A percentile compares a stretch with the other conserved stretches of the same genome.
Conservation (phyloP, 495 filamentous ascomycete species). For the Talaromyces adpressus region DNA sequence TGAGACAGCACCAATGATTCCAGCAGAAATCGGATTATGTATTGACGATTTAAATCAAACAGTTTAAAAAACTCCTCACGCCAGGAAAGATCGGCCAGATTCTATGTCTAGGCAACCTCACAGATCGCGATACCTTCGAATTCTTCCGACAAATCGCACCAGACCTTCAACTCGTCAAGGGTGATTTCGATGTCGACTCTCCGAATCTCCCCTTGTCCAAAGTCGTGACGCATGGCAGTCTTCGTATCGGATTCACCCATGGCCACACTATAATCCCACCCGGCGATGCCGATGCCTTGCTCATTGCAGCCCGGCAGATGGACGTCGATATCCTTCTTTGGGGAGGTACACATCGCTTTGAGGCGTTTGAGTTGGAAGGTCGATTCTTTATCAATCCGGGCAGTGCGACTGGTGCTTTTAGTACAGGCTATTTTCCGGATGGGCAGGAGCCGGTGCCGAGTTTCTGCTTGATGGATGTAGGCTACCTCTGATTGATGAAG, state of each 20-base stretch:
- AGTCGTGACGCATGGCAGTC: constrained; percentile 86
- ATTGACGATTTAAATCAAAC: constrained; percentile 11
- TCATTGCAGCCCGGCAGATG: constrained; percentile 91
- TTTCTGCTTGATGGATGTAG: constrained; percentile 98
- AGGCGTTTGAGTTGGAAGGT: constrained; percentile 97
- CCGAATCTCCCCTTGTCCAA: constrained; percentile 85
- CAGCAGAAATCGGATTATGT: neutral
- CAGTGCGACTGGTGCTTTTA: constrained; percentile 83
- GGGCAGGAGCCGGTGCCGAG: constrained; percentile 85
- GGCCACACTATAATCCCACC: constrained; percentile 91
- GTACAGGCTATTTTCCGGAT: constrained; percentile 60
- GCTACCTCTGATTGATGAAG: constrained; percentile 26
- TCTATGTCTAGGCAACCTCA: constrained; percentile 94
- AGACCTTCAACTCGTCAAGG: constrained; percentile 92
- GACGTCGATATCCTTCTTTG: constrained; percentile 96
- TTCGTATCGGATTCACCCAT: constrained; percentile 95
- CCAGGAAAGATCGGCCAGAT: constrained; percentile 98
- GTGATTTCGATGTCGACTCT: constrained; percentile 89
- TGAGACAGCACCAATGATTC: constrained; percentile 21
- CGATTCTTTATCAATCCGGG: constrained; percentile 98
- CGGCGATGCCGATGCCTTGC: constrained; percentile 80
- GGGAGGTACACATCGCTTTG: constrained; percentile 96
- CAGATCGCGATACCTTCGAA: constrained; percentile 87
- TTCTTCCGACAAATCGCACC: constrained; percentile 88
- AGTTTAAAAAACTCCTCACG: constrained; percentile 98